Evolutionary conservation across 2,329 filamentous ascomycete species (phyloP), one percentile per base, ranked within the genome.

Genomic region (Trichoderma sp.): DNA sequence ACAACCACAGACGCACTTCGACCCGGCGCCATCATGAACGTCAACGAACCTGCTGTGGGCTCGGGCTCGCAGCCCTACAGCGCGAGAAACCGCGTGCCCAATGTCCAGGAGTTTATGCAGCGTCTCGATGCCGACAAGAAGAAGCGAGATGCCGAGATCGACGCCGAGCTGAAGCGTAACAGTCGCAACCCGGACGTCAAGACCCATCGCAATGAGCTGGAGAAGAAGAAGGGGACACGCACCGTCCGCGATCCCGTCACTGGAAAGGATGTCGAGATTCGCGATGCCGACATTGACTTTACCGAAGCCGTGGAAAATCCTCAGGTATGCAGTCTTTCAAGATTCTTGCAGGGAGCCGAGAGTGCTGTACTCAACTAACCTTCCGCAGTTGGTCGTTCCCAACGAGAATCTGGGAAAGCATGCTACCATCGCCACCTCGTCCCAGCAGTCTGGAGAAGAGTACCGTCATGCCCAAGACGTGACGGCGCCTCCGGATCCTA

Each of bases 391-490:
- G 15, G 92, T 90, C 1, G 86, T 98, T 0, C 94, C 94, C 19
- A 98, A 97, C 76, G 91, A 92, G 48, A 97, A 97, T 72, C 79
- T 98, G 2, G 86, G 88, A 68, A 93, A 90, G 74, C 80, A 86
- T 3, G 90, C 91, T 71, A 83, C 90, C 0, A 83, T 92, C 43
- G 86, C 90, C 72, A 92, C 91, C 0, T 85, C 91, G 1, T 77
- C 89, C 0, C 82, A 82, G 0, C 91, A 96, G 74, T 88, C 88
- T 0, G 86, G 89, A 30, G 84, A 89, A 66, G 91, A 96, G 68
- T 97, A 98, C 77, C 91, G 90, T 68, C 74, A 90, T 65, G 91
- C 88, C 10, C 94, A 97, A 78, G 94, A 98, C 77, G 82, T 96
- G 65, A 96, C 92, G 0, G 91, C 94, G 0, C 94, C 94, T 2